Base-by-base conservation (phyloP, 2,329 filamentous ascomycete genomes). In the Pseudophaeomoniella oleicola region DNA sequence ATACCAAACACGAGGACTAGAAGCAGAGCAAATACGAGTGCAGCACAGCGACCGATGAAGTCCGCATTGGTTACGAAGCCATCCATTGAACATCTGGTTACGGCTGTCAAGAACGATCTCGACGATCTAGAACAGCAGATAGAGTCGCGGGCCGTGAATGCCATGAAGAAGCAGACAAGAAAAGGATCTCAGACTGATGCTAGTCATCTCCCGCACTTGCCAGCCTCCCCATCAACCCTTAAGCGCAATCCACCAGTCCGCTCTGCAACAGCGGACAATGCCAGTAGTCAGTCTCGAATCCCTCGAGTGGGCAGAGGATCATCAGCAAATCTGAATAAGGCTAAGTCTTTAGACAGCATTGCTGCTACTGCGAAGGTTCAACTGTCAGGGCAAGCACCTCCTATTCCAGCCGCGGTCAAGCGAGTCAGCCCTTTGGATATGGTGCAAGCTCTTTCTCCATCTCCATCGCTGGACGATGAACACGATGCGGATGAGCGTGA, bases 401-500 rank as follows among this genome's bases (percentile, higher is more conserved):
- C 2, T n/a, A 38, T 16, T 47, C 45, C 1, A 45, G 46, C 22
- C 12, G 6, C 16, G 6, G 22, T 27, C 22, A 27, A 27, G n/a
- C 22, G 14, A 9, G 16, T 32, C 27, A 29, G 34, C 18, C 16
- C 11, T 12, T n/a, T 15, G 33, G 19, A 15, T 33, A 37, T 30
- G 16, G 14, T 30, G 11, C 14, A 2, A 42, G 37, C 3, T 46
- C 42, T 11, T 42, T 44, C 34, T 45, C 49, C 6, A 41, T 46
- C 33, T 19, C 18, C 39, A 38, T 36, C 30, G 30, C 12, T 29
- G 32, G 10, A 42, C 43, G 16, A 40, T 44, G 5, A 40, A 32
- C 5, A 9, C 5, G 16, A 19, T 12, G 10, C 10, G 18, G 14
- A 35, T 9, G 17, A 4, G 39, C 44, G 11, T 30, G 37, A 14